phyloP scores from a whole-genome alignment of 345 rosid species.

The Bruguiera gymnorhiza region DNA sequence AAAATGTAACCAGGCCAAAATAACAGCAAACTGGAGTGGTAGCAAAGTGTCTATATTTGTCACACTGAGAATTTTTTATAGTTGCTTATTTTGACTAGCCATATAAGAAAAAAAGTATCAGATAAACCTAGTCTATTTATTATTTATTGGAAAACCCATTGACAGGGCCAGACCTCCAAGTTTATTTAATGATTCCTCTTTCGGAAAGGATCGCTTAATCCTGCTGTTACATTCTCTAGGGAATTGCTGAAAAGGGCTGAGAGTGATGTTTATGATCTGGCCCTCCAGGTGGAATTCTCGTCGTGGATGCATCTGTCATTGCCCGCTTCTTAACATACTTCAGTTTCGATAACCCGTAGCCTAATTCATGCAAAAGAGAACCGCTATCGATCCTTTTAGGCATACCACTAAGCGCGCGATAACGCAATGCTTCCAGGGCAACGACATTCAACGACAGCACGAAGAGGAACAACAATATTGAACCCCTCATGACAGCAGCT shows the following conservation, averaged over 20 bases:
- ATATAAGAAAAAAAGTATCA: not conserved
- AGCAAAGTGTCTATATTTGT: too few species aligned
- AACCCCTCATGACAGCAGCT: conserved; percentile 7
- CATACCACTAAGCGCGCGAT: conserved; percentile 12
- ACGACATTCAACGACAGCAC: conserved; percentile 13
- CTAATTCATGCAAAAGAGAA: conserved; percentile 15
- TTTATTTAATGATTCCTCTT: not conserved
- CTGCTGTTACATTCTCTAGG: not conserved
- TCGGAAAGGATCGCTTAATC: not conserved
- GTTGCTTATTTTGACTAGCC: too few species aligned
- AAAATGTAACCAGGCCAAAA: too few species aligned
- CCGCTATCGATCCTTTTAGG: conserved; percentile 20
- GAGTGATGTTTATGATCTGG: conserved; percentile 37
- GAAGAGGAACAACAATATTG: conserved; percentile 15
- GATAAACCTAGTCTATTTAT: not conserved
- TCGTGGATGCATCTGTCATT: not conserved
- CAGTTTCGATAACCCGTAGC: conserved; percentile 19
- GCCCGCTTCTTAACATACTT: conserved; percentile 10
- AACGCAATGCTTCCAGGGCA: conserved; percentile 12
- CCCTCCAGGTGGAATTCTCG: conserved; percentile 37
- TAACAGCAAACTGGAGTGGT: too few species aligned
- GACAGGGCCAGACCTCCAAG: not conserved
- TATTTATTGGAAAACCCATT: not conserved
- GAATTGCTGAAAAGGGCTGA: conserved; percentile 8
- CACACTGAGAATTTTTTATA: too few species aligned